Conservation (phyloP, 768 basidiomycete species). For the Lyophyllum semitale region DNA sequence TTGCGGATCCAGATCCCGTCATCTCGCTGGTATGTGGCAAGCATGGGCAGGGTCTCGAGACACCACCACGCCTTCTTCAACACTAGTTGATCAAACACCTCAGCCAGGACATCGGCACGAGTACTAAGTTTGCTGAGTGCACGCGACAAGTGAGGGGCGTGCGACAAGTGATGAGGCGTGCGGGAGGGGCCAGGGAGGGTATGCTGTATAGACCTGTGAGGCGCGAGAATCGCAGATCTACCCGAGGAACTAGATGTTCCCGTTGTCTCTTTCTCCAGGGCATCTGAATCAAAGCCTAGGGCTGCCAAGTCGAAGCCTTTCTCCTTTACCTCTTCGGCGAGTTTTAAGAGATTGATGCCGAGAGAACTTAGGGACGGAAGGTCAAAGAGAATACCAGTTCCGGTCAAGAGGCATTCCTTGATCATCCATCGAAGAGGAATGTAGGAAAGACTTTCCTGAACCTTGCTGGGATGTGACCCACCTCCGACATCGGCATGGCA, state of each 20-base stretch:
- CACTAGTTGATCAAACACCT: slow-evolving; percentile 23
- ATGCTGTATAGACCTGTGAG: slow-evolving; percentile 1
- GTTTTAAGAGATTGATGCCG: slow-evolving; percentile 19
- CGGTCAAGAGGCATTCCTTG: slow-evolving; percentile 24
- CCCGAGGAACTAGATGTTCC: not conserved
- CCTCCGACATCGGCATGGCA: slow-evolving; percentile 26
- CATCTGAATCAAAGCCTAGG: slow-evolving; percentile 7
- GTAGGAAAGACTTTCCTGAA: slow-evolving; percentile 22
- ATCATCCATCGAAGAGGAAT: slow-evolving; percentile 33
- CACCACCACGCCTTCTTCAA: slow-evolving; percentile 24
- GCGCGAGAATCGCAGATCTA: not conserved
- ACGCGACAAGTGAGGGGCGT: slow-evolving; percentile 6
- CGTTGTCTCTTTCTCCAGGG: not conserved
- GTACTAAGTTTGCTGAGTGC: slow-evolving; percentile 1
- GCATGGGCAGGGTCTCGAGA: slow-evolving; percentile 25
- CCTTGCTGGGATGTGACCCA: slow-evolving; percentile 22
- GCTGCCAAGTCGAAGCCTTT: slow-evolving; percentile 4
- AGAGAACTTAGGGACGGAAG: slow-evolving; percentile 16
- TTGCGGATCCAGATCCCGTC: slow-evolving; percentile 25
- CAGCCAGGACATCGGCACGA: slow-evolving; percentile 16
- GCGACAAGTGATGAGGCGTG: not conserved
- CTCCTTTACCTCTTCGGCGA: slow-evolving; percentile 5
- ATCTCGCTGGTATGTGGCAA: slow-evolving; percentile 20
- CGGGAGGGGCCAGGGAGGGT: not conserved
- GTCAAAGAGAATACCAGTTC: slow-evolving; percentile 10